A percentile compares a stretch with the other conserved stretches of the same genome.
phyloP scores from a whole-genome alignment of 2,329 filamentous ascomycete species.

The Hymenoscyphus infarciens region DNA sequence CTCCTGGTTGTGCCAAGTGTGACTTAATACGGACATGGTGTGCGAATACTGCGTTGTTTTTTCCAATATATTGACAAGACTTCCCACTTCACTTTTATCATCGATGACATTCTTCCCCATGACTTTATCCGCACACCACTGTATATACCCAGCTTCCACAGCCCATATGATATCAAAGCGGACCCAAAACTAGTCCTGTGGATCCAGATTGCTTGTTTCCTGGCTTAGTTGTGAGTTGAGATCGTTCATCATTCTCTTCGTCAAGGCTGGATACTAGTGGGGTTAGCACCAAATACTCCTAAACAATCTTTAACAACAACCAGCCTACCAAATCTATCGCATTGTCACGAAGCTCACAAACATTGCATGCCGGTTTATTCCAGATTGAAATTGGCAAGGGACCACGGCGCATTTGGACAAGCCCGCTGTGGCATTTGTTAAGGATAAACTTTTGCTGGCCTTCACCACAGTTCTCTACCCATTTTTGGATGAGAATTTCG shows the following conservation, averaged over 20 bases:
- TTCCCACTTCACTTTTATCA: neutral
- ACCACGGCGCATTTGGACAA: neutral
- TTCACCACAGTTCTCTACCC: neutral
- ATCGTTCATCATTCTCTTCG: neutral
- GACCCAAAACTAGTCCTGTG: neutral
- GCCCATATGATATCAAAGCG: conserved; percentile 1
- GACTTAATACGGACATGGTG: neutral
- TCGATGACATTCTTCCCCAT: neutral
- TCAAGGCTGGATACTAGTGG: neutral
- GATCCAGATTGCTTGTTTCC: neutral
- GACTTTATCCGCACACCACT: neutral
- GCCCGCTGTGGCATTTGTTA: neutral
- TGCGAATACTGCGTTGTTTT: neutral
- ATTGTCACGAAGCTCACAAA: conserved; percentile 1
- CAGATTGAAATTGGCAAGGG: neutral
- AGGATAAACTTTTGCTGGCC: neutral
- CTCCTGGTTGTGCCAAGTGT: neutral
- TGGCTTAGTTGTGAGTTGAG: neutral
- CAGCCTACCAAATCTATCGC: neutral
- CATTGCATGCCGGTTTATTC: neutral
- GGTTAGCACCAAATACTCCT: neutral
- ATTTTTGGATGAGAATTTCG: neutral
- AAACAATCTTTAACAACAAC: neutral
- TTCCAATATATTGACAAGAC: neutral
- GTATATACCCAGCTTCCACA: conserved; percentile 1